Conservation (phyloP, 352 stramenopile genomes). For the Phytophthora fragariae region DNA sequence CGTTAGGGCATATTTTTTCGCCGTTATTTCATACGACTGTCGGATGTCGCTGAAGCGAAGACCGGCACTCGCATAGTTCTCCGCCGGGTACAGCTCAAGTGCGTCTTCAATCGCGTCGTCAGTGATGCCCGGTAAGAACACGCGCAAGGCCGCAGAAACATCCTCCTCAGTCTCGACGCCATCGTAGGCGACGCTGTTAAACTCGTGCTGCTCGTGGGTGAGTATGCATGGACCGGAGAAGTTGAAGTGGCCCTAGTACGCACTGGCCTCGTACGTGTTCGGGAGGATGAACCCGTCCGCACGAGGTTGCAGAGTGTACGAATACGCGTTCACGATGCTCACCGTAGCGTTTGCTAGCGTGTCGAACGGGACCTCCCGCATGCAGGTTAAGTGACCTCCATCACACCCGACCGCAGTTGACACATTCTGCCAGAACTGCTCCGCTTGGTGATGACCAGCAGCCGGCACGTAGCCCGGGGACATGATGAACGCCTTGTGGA, state of each 20-base stretch:
- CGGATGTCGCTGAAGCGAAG: constrained; percentile 38
- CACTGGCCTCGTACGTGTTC: constrained; percentile 4
- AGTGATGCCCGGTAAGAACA: constrained; percentile 35
- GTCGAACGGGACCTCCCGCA: constrained; percentile 30
- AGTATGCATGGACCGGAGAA: neutral
- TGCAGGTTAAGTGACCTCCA: constrained; percentile 30
- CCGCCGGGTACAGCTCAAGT: constrained; percentile 31
- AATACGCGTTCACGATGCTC: constrained; percentile 23
- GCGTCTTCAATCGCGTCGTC: constrained; percentile 31
- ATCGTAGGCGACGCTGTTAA: neutral
- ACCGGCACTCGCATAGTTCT: constrained; percentile 28
- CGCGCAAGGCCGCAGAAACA: constrained; percentile 22
- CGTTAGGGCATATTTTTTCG: constrained; percentile 30
- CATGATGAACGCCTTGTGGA: constrained; percentile 42
- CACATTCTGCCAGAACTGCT: constrained; percentile 43
- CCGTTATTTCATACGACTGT: constrained; percentile 33
- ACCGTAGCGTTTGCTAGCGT: constrained; percentile 16
- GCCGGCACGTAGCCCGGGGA: constrained; percentile 30
- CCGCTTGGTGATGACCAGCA: constrained; percentile 32
- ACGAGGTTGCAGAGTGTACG: constrained; percentile 36
- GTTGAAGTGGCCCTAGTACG: constrained; percentile 5
- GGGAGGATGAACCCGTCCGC: constrained; percentile 32
- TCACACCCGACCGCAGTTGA: constrained; percentile 27
- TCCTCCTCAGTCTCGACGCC: constrained; percentile 30
- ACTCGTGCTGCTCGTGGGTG: constrained; percentile 3